A percentile compares a stretch with the other conserved stretches of the same genome.
These are phyloP conservation scores for Cyclotella cryptica DNA, from an alignment of 108 stramenopile species.

Conservation along the genomic window DNA sequence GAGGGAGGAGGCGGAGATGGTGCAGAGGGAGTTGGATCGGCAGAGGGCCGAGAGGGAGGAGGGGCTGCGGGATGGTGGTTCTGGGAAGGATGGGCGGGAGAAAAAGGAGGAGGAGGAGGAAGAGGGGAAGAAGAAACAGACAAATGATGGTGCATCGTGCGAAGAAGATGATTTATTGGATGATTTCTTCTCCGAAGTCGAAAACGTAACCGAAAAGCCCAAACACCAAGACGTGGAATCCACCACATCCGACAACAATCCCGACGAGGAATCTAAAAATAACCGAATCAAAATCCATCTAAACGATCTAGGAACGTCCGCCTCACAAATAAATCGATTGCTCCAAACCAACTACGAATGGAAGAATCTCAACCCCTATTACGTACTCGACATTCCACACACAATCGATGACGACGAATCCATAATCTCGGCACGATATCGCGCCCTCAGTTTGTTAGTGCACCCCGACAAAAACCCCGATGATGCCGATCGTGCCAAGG, in stretches of 20 bases:
- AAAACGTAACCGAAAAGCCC: constrained; percentile 71
- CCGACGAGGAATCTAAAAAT: constrained; percentile 44
- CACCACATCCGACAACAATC: constrained; percentile 34
- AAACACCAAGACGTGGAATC: constrained; percentile 53
- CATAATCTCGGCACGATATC: constrained; percentile 78
- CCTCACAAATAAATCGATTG: constrained; percentile 83
- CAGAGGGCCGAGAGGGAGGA: constrained; percentile 44
- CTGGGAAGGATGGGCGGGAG: not conserved
- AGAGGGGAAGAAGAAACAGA: constrained; percentile 23
- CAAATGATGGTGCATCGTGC: constrained; percentile 35
- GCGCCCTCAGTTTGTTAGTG: constrained; percentile 76
- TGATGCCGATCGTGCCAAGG: constrained; percentile 57
- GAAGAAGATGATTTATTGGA: constrained; percentile 75
- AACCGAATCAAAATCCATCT: constrained; percentile 77
- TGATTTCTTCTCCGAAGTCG: constrained; percentile 89
- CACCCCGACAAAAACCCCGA: constrained; percentile 88
- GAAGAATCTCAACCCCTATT: constrained; percentile 89
- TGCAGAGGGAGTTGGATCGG: constrained; percentile 51
- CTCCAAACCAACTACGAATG: constrained; percentile 82
- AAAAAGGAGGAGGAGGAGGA: too few relatives aligned
- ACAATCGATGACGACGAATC: constrained; percentile 76
- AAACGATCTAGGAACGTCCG: constrained; percentile 67
- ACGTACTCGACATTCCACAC: constrained; percentile 73
- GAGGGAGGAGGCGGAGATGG: constrained; percentile 42
- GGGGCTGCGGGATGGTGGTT: not conserved